Evolutionary conservation across 2,329 filamentous ascomycete species (phyloP).

Genomic region (Beauveria caledonica): DNA sequence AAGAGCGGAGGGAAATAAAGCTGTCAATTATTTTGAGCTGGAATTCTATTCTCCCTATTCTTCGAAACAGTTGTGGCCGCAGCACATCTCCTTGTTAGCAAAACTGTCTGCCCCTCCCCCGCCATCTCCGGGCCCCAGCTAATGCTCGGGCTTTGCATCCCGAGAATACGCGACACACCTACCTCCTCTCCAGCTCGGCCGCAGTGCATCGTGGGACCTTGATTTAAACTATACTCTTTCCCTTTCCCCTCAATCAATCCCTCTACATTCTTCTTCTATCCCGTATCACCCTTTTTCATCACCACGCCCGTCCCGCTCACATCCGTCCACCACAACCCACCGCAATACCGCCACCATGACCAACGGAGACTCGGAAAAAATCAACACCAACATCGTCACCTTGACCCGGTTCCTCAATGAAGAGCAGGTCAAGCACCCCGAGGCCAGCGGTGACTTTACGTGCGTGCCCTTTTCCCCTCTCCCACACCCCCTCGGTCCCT

Average conservation of each 20-base stretch:
- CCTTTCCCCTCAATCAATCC: not conserved
- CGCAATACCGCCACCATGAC: constrained; percentile 23
- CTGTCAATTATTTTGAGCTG: no score
- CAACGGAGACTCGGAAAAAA: constrained; percentile 57
- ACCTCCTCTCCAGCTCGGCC: not conserved
- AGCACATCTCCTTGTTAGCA: not conserved
- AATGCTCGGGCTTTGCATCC: constrained; percentile 12
- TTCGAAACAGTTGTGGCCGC: not conserved
- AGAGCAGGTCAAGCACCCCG: constrained; percentile 85
- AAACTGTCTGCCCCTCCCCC: constrained; percentile 11
- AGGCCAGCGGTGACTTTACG: constrained; percentile 98
- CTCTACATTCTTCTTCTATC: not conserved
- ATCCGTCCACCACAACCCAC: constrained; percentile 11
- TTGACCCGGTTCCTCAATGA: constrained; percentile 93
- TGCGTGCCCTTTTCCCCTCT: constrained; percentile 37
- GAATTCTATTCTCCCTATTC: no score
- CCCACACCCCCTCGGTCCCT: not conserved
- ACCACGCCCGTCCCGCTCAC: constrained; percentile 11
- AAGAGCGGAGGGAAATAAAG: no score
- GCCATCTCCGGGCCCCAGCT: constrained; percentile 7
- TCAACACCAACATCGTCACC: constrained; percentile 95
- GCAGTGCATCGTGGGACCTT: constrained; percentile 9
- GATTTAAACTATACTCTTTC: constrained; percentile 6
- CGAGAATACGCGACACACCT: constrained; percentile 8
- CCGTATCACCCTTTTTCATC: constrained; percentile 12